Conservation (phyloP, 257 asterid genomes). For the Thymus mandschuricus region DNA sequence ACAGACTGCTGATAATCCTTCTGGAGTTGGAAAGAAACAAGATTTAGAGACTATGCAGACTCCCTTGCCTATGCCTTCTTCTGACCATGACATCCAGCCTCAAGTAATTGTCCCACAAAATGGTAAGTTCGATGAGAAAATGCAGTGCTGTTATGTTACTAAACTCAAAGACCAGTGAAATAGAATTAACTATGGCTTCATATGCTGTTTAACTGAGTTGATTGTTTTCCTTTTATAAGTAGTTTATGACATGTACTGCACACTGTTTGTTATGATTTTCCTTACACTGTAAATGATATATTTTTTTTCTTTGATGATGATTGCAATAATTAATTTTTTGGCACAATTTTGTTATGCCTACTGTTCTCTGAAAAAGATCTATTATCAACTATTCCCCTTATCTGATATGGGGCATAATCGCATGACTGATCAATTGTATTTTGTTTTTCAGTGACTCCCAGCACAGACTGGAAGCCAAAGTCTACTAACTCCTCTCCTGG, state of each 20-base stretch:
- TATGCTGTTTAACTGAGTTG: conserved; percentile 21
- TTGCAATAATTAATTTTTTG: background rate
- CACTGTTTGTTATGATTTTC: conserved; percentile 1
- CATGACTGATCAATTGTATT: conserved; percentile 16
- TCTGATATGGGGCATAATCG: background rate
- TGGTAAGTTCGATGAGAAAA: conserved; percentile 46
- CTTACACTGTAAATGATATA: background rate
- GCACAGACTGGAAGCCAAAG: conserved; percentile 90
- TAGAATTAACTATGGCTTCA: too few relatives aligned
- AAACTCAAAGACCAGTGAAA: conserved; percentile 20
- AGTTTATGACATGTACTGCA: too few relatives aligned
- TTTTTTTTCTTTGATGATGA: background rate
- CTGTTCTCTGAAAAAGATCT: background rate
- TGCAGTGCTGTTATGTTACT: conserved; percentile 31
- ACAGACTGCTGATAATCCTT: conserved; percentile 28
- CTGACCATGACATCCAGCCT: conserved; percentile 57
- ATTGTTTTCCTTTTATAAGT: conserved; percentile 9
- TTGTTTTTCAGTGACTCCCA: conserved; percentile 51
- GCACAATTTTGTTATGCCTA: background rate
- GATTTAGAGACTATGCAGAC: conserved; percentile 47
- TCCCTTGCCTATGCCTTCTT: conserved; percentile 63
- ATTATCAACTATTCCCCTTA: background rate
- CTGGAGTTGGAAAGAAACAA: conserved; percentile 54
- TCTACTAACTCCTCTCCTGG: conserved; percentile 47
- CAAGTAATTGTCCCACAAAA: conserved; percentile 63